Evolutionary conservation across 2,329 filamentous ascomycete genomes (phyloP).

Genomic region (Colletotrichum cereale): DNA sequence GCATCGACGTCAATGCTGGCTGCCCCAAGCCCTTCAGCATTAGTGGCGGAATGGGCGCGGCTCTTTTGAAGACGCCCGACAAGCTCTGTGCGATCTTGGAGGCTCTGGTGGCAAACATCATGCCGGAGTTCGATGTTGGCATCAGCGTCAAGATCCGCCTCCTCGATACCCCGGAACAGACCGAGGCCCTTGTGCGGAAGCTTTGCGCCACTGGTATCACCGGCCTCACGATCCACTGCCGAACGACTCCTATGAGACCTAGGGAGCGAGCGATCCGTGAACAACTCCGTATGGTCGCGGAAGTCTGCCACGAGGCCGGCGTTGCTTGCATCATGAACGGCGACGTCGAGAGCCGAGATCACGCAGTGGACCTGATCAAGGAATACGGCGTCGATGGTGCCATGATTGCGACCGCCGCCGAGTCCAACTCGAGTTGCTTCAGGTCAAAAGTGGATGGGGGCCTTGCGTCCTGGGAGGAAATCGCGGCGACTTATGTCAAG

Average conservation of each 20-base stretch:
- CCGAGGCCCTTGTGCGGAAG: constrained; percentile 79
- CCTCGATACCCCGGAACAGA: constrained; percentile 81
- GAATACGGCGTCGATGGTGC: constrained; percentile 92
- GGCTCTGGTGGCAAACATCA: constrained; percentile 83
- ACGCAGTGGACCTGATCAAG: constrained; percentile 77
- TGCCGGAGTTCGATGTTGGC: constrained; percentile 83
- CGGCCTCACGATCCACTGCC: constrained; percentile 92
- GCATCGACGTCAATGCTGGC: constrained; percentile 98
- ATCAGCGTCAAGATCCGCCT: constrained; percentile 98
- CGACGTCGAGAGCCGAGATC: constrained; percentile 81
- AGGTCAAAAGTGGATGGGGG: constrained; percentile 77
- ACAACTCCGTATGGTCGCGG: constrained; percentile 86
- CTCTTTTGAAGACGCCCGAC: constrained; percentile 87
- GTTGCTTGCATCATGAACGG: constrained; percentile 97
- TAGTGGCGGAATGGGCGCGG: constrained; percentile 93
- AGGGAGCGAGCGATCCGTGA: constrained; percentile 87
- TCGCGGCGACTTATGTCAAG: constrained; percentile 81
- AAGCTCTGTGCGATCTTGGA: constrained; percentile 85
- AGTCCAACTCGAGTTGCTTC: constrained; percentile 93
- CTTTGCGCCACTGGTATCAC: constrained; percentile 92
- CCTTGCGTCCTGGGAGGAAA: constrained; percentile 78
- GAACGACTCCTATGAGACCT: constrained; percentile 95
- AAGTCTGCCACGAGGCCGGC: constrained; percentile 84
- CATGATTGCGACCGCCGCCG: constrained; percentile 96
- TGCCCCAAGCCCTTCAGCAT: constrained; percentile 98